These are phyloP conservation scores for Collybia mongolica DNA, from an alignment of 768 basidiomycete species.

Conservation along the genomic window DNA sequence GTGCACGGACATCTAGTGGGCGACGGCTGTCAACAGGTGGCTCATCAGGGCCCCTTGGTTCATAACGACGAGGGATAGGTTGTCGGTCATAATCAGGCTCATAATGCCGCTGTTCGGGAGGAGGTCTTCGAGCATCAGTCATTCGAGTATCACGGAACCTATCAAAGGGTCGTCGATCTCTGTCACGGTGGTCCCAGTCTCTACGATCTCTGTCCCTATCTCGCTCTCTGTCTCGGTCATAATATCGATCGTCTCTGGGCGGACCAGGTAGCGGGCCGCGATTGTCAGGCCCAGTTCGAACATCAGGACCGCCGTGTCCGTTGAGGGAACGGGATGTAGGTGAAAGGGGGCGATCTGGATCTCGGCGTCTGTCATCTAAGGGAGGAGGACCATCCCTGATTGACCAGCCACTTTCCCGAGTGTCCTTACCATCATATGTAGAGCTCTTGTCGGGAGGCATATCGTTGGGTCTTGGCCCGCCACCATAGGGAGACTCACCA, in stretches of 20 bases:
- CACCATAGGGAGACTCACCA: constrained; percentile 27
- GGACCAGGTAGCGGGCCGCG: constrained; percentile 11
- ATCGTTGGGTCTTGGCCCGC: constrained; percentile 18
- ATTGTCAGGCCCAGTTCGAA: constrained; percentile 12
- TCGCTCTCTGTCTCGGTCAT: constrained; percentile 36
- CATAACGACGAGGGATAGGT: constrained; percentile 20
- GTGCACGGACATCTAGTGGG: constrained; percentile 30
- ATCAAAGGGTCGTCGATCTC: constrained; percentile 36
- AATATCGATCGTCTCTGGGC: constrained; percentile 26
- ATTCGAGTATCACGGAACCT: constrained; percentile 15
- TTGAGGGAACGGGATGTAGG: constrained; percentile 9
- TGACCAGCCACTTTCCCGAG: constrained; percentile 26
- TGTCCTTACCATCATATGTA: constrained; percentile 23
- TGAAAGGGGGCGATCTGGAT: constrained; percentile 20
- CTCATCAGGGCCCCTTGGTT: constrained; percentile 17
- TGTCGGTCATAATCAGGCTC: constrained; percentile 37
- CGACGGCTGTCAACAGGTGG: constrained; percentile 23
- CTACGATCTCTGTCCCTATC: constrained; percentile 35
- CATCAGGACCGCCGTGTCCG: constrained; percentile 12
- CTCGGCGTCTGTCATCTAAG: constrained; percentile 29
- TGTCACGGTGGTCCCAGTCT: constrained; percentile 23
- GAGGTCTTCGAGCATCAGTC: constrained; percentile 37
- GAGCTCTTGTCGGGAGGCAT: constrained; percentile 20
- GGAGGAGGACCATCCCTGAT: constrained; percentile 19
- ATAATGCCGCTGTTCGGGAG: constrained; percentile 47